Evolutionary conservation across 345 rosid species (phyloP).

Genomic region (Citrus sinensis): DNA sequence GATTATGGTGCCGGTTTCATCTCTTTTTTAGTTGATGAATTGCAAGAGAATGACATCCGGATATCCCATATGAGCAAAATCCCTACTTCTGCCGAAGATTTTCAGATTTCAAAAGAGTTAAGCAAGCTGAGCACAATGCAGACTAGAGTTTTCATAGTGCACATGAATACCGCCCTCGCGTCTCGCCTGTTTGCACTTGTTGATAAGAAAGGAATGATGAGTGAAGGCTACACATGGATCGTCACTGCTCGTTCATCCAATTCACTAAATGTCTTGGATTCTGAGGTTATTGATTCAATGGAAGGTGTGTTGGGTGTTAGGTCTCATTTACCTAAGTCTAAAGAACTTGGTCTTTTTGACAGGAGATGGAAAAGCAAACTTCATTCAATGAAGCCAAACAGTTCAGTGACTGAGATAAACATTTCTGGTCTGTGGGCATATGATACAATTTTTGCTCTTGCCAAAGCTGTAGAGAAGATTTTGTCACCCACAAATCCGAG

Average conservation of each 20-base stretch:
- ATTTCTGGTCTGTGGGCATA: conserved; percentile 22
- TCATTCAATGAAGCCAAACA: neutral
- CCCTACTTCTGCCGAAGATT: conserved; percentile 15
- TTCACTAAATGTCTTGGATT: neutral
- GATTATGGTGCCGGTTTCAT: conserved; percentile 35
- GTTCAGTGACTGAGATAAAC: neutral
- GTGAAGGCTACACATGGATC: conserved; percentile 35
- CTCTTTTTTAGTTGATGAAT: conserved; percentile 25
- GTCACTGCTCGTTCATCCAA: conserved; percentile 24
- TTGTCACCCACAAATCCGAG: neutral
- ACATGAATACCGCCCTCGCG: conserved; percentile 27
- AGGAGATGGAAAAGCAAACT: conserved; percentile 5
- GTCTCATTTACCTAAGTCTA: neutral
- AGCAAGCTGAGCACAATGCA: conserved; percentile 26
- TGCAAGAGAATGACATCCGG: conserved; percentile 22
- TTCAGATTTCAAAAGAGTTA: conserved; percentile 21
- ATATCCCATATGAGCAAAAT: conserved; percentile 22
- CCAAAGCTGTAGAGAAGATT: conserved; percentile 7
- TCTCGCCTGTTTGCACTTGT: conserved; percentile 29
- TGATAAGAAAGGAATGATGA: conserved; percentile 28
- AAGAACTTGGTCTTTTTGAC: neutral
- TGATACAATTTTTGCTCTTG: conserved; percentile 21
- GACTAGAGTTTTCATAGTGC: conserved; percentile 39
- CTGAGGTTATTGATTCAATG: neutral
- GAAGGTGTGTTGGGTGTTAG: conserved; percentile 11